Conservation (phyloP, 768 basidiomycete species). For the Lentinula detonsa region DNA sequence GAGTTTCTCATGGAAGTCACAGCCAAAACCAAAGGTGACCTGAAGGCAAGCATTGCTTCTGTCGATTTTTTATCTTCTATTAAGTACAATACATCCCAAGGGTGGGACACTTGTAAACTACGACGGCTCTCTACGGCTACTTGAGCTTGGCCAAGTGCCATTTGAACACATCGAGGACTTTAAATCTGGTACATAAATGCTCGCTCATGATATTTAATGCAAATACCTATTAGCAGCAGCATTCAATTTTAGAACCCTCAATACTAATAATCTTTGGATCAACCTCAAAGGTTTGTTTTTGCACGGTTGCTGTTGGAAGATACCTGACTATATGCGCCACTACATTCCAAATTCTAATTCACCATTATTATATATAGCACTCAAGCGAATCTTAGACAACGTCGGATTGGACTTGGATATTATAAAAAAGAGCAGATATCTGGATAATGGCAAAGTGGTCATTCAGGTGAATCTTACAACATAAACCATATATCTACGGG, state of each 20-base stretch:
- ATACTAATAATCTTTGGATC: slow-evolving; percentile 81
- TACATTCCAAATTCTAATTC: neutral
- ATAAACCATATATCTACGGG: neutral
- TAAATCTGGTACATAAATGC: slow-evolving; percentile 57
- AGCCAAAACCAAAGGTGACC: slow-evolving; percentile 91
- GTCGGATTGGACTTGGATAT: slow-evolving; percentile 90
- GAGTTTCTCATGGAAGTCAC: slow-evolving; percentile 96
- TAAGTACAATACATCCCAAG: neutral
- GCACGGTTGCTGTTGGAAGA: neutral
- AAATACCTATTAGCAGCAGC: slow-evolving; percentile 27
- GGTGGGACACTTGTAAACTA: slow-evolving; percentile 87
- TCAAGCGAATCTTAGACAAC: slow-evolving; percentile 85
- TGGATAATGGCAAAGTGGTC: slow-evolving; percentile 81
- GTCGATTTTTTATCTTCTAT: neutral
- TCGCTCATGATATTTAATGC: neutral
- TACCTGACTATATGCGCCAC: neutral
- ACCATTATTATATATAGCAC: slow-evolving; percentile 21
- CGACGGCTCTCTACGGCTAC: slow-evolving; percentile 79
- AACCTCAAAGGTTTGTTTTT: slow-evolving; percentile 49
- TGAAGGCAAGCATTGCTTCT: slow-evolving; percentile 32
- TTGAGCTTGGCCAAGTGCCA: slow-evolving; percentile 93
- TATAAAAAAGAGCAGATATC: slow-evolving; percentile 87
- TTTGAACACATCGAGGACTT: slow-evolving; percentile 92
- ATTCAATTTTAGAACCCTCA: slow-evolving; percentile 92
- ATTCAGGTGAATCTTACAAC: slow-evolving; percentile 48